A percentile compares a stretch with the other conserved stretches of the same genome.
Evolutionary conservation across 148 eudicot genomes (phyloP).

Genomic region (Vaccinium darrowii): DNA sequence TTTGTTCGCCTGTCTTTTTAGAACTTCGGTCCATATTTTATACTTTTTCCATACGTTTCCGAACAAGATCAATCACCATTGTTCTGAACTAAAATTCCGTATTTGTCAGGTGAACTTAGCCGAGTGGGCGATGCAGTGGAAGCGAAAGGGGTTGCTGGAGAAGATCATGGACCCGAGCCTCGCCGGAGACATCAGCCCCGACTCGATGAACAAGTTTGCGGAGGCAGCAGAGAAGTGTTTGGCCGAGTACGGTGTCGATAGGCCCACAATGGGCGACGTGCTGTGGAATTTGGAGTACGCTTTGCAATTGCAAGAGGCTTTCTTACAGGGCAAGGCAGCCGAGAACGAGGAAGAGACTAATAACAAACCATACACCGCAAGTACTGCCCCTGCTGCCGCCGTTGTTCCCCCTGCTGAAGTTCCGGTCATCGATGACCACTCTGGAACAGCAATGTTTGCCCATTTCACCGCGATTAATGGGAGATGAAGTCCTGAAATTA

Average conservation of each 20-base stretch:
- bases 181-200: conserved; percentile 28
- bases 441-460: conserved; percentile 38
- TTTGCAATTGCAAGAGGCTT: conserved; percentile 44
- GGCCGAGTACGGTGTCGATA: conserved; percentile 46
- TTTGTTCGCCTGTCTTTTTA: neutral
- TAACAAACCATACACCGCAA: neutral
- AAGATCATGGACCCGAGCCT: conserved; percentile 41
- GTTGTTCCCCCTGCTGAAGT: conserved; percentile 21
- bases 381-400: neutral
- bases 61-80: neutral
- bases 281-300: conserved; percentile 50
- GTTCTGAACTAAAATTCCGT: neutral
- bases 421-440: conserved; percentile 27
- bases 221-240: conserved; percentile 54
- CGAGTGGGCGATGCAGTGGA: conserved; percentile 55
- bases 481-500: conserved; percentile 16
- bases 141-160: conserved; percentile 38
- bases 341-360: conserved; percentile 6
- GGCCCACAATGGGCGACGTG: conserved; percentile 52
- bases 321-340: conserved; percentile 24
- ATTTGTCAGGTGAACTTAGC: conserved; percentile 42
- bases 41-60: neutral
- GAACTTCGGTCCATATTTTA: neutral
- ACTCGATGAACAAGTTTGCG: conserved; percentile 42
- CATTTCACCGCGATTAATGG: conserved; percentile 35